A percentile compares a stretch with the other conserved stretches of the same genome.
Conservation (phyloP, 1,139 yeast species). For the Scheffersomyces insectosa region DNA sequence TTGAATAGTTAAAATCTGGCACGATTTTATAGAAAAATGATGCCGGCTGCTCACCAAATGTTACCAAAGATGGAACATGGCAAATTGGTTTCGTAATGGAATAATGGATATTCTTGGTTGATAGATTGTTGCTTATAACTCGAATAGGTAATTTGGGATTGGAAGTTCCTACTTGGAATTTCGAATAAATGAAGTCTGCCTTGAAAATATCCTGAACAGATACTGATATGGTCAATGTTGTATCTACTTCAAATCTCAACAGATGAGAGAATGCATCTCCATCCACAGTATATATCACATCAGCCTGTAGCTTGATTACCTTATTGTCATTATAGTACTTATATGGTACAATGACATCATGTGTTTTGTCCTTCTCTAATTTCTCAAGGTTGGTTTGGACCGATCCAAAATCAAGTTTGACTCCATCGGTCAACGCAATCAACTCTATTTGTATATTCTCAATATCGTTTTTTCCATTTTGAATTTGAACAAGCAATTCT, state of each 20-base stretch:
- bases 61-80: constrained; percentile 37
- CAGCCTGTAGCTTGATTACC: constrained; percentile 27
- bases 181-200: constrained; percentile 55
- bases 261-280: constrained; percentile 23
- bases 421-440: constrained; percentile 17
- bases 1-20: constrained; percentile 18
- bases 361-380: constrained; percentile 17
- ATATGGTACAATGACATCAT: constrained; percentile 23
- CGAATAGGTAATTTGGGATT: constrained; percentile 55
- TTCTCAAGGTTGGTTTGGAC: constrained; percentile 6
- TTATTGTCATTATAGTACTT: constrained; percentile 27
- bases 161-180: constrained; percentile 66
- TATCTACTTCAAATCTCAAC: constrained; percentile 40
- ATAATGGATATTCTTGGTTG: constrained; percentile 37
- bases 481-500: constrained; percentile 19
- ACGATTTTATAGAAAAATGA: constrained; percentile 57
- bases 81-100: constrained; percentile 24
- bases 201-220: constrained; percentile 78
- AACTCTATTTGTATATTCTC: constrained; percentile 16
- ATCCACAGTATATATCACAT: constrained; percentile 28
- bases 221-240: constrained; percentile 60
- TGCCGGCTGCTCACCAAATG: constrained; percentile 71
- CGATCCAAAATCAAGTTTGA: constrained; percentile 10
- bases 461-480: constrained; percentile 18
- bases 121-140: constrained; percentile 45